Base-by-base conservation (phyloP, 495 filamentous ascomycete species). In the Chlorociboria aeruginascens region DNA sequence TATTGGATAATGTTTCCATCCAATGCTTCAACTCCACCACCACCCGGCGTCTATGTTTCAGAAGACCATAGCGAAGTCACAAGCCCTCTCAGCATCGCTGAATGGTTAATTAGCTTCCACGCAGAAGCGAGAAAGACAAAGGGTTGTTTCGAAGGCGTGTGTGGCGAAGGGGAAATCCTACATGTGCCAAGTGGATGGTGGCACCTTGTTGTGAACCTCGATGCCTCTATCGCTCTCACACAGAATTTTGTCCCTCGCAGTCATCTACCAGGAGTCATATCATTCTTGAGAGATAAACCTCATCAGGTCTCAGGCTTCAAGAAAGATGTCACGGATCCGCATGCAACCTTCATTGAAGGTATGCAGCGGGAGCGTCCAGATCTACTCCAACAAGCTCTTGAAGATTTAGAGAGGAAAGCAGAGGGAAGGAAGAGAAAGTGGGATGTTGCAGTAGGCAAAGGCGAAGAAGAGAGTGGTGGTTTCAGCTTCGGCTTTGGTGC, bases 1-100 rank as follows among this genome's bases (percentile, higher is more conserved):
- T 98, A 97, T 69, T 98, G 92, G 92, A 93, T 98, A 52, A 94
- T 88, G 83, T 90, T 96, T 70, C 79, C 92, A 40, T 68, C 81
- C 74, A 29, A 76, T 72, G 20, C 67, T 57, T 33, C 73, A 36
- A 65, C 78, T 56, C 76, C 80, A 8, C 85, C 85, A 8, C 57
- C 57, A 1, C 92, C 92, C 4, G 92, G 92, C 16, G 88, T 98
- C 14, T 93, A 84, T 56, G 88, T 95, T 9, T 94, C 89, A 7
- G 74, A 82, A 33, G 92, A 98, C 60, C 82, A 86, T 57, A 90
- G 88, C 58, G 92, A 98, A 64, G 89, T 98, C 13, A 98, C 92
- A 0, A 85, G 82, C 29, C 92, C 92, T 7, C 77, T 96, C 1
- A 95, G 88, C 63, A 95, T 98, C 54, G 86, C 90, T 17, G 92